phyloP scores from a whole-genome alignment of 495 filamentous ascomycete genomes.

The Zalerion maritima region DNA sequence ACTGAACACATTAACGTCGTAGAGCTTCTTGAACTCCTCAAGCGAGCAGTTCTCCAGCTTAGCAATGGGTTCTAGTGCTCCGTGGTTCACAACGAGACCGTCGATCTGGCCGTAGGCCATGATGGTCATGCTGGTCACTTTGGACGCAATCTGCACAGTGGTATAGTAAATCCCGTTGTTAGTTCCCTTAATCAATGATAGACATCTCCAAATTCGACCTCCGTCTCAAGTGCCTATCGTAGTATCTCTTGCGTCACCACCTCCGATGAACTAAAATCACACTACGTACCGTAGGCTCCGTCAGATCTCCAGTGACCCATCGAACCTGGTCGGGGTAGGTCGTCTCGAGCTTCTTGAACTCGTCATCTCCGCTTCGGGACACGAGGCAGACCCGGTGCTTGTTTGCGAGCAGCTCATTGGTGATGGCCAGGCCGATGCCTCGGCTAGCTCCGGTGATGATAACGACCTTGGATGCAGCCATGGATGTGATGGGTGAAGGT shows the following conservation, averaged over 20 bases:
- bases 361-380: conserved; percentile 51
- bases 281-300: conserved; percentile 38
- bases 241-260: background rate
- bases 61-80: conserved; percentile 61
- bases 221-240: background rate
- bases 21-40: conserved; percentile 61
- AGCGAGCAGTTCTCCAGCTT: conserved; percentile 46
- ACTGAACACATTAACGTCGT: conserved; percentile 75
- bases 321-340: conserved; percentile 53
- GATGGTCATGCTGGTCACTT: conserved; percentile 47
- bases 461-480: conserved; percentile 36
- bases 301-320: conserved; percentile 61
- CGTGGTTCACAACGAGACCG: conserved; percentile 79
- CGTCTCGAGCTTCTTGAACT: conserved; percentile 50
- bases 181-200: background rate
- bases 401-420: conserved; percentile 52
- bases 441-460: conserved; percentile 58
- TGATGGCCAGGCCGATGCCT: conserved; percentile 72
- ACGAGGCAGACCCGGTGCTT: conserved; percentile 61
- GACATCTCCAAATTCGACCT: background rate
- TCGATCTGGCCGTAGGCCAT: conserved; percentile 59
- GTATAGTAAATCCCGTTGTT: too few species aligned
- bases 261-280: background rate
- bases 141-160: conserved; percentile 34
- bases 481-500: conserved; percentile 4